Percentiles rank a stretch among this genome's conserved stretches.
Evolutionary conservation across 2,329 filamentous ascomycete species (phyloP).

Genomic region (Cladosporium sp.): DNA sequence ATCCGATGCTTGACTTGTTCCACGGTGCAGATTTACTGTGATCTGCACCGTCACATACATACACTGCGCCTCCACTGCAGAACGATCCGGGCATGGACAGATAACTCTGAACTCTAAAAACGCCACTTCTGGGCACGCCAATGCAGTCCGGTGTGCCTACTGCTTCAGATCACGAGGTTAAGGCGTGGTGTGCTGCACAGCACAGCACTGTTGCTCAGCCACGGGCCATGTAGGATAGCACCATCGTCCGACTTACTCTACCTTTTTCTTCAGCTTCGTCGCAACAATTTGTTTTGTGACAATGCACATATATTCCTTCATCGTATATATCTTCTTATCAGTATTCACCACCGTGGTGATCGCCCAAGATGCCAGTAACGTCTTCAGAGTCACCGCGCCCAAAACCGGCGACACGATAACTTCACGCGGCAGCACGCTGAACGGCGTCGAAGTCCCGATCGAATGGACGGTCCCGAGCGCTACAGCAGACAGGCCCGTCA

Average conservation of each 20-base stretch:
- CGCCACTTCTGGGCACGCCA: constrained; percentile 8
- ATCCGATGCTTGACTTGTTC: no score
- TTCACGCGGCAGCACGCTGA: not conserved
- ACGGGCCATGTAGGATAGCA: not conserved
- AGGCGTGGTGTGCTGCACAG: not conserved
- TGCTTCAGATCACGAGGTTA: constrained; percentile 6
- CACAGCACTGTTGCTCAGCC: not conserved
- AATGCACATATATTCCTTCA: not conserved
- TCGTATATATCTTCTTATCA: not conserved
- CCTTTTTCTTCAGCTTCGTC: not conserved
- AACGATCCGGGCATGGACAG: no score
- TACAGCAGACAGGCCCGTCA: not conserved
- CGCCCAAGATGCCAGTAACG: not conserved
- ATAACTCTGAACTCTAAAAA: not conserved
- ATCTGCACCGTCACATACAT: no score
- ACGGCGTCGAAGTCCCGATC: not conserved
- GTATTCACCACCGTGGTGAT: not conserved
- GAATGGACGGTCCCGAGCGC: constrained; percentile 5
- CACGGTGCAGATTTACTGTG: no score
- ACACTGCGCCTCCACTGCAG: no score
- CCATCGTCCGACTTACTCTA: not conserved
- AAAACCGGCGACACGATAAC: constrained; percentile 10
- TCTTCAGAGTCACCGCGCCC: not conserved
- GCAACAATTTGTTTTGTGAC: not conserved
- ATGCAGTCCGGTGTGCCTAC: not conserved